Conservation (phyloP, 345 rosid genomes). For the Viola odorata region DNA sequence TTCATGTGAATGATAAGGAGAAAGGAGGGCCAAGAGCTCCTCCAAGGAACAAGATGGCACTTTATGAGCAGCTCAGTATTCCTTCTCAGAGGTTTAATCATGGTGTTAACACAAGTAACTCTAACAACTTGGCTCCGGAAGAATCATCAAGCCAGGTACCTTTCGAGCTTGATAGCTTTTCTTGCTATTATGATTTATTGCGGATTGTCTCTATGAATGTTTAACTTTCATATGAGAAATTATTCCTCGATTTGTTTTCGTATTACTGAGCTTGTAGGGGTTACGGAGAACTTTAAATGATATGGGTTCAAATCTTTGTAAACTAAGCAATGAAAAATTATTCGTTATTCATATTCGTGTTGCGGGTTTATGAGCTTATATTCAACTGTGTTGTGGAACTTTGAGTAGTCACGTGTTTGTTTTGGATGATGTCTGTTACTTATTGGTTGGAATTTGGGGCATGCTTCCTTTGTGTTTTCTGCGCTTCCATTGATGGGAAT, state of each 20-base stretch:
- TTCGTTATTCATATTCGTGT: too few relatives aligned
- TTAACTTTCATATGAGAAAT: too few relatives aligned
- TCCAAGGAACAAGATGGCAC: constrained; percentile 99
- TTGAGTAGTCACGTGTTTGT: neutral
- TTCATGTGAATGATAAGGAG: constrained; percentile 83
- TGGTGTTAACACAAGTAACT: constrained; percentile 30
- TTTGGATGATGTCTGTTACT: neutral
- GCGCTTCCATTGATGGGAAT: neutral
- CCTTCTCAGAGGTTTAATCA: constrained; percentile 73
- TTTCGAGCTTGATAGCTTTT: neutral
- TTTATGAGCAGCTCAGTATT: constrained; percentile 81
- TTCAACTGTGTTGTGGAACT: too few relatives aligned
- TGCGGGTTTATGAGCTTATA: too few relatives aligned
- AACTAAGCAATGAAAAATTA: too few relatives aligned
- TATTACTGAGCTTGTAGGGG: neutral
- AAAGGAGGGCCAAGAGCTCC: constrained; percentile 98
- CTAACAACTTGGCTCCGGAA: constrained; percentile 37
- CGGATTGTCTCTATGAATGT: neutral
- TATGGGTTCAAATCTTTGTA: too few relatives aligned
- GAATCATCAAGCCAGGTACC: constrained; percentile 59
- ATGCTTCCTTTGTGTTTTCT: neutral
- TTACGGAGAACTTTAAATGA: neutral
- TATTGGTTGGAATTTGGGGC: neutral
- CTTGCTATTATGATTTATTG: neutral
- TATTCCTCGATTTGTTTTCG: too few relatives aligned